Percentiles rank a stretch among this genome's conserved stretches.
phyloP scores from a whole-genome alignment of 805 yeast genomes.

The Hemisphaericaspora nanyangensis region DNA sequence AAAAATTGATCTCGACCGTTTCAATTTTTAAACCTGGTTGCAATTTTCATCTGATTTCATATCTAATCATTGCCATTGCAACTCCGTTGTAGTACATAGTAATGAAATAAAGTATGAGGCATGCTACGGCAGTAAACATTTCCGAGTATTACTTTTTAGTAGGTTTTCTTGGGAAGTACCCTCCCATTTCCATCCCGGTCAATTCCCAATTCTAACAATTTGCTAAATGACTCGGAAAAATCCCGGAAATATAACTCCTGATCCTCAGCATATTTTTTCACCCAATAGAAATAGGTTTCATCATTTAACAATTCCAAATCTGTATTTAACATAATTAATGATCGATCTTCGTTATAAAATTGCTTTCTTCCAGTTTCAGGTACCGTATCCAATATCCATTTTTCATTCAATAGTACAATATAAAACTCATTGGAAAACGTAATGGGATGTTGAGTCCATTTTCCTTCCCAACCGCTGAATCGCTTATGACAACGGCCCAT shows the following conservation, averaged over 20 bases:
- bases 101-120: too few species aligned
- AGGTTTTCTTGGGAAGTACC: conserved; percentile 8
- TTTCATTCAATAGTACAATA: conserved; percentile 32
- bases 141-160: conserved; percentile 1
- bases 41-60: too few species aligned
- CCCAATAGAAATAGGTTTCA: conserved; percentile 56
- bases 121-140: too few species aligned
- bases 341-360: conserved; percentile 60
- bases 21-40: too few species aligned
- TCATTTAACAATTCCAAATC: conserved; percentile 70
- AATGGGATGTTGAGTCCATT: conserved; percentile 84
- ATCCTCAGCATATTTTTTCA: conserved; percentile 64
- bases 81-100: background rate
- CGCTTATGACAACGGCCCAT: conserved; percentile 72
- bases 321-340: conserved; percentile 82
- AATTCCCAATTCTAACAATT: conserved; percentile 74
- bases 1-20: too few species aligned
- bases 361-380: conserved; percentile 49
- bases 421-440: conserved; percentile 72
- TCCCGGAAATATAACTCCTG: conserved; percentile 57
- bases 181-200: conserved; percentile 18
- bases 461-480: conserved; percentile 80
- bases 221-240: conserved; percentile 64
- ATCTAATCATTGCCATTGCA: background rate
- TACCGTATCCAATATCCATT: conserved; percentile 46